A percentile compares a stretch with the other conserved stretches of the same genome.
Evolutionary conservation across 768 basidiomycete species (phyloP).

Genomic region (Galerina sulciceps): DNA sequence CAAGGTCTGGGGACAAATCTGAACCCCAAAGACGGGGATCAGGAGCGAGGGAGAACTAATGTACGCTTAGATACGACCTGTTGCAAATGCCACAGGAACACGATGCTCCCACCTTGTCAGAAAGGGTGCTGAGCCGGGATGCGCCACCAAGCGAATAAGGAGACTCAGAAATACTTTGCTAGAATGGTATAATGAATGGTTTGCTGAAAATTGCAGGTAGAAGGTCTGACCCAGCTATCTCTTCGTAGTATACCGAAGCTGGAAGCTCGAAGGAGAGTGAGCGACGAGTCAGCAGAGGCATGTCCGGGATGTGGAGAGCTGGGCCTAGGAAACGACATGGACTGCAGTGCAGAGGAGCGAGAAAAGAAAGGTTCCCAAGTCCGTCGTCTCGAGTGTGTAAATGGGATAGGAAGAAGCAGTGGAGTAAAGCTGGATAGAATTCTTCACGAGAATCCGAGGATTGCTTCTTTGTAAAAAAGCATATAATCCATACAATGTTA

Average conservation of each 20-base stretch:
- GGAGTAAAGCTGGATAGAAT: constrained; percentile 9
- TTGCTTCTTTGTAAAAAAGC: constrained; percentile 5
- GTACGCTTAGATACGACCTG: background rate
- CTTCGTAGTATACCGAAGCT: constrained; percentile 40
- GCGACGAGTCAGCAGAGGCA: constrained; percentile 34
- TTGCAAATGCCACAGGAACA: background rate
- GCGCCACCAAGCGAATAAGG: constrained; percentile 48
- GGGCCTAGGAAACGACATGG: constrained; percentile 32
- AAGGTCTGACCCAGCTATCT: constrained; percentile 42
- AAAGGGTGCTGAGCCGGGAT: constrained; percentile 45
- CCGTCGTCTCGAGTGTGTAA: constrained; percentile 5
- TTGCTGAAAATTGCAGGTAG: background rate
- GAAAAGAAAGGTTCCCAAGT: constrained; percentile 14
- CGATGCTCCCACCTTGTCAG: constrained; percentile 42
- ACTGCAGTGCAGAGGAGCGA: constrained; percentile 4
- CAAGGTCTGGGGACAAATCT: constrained; percentile 53
- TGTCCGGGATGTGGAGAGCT: constrained; percentile 32
- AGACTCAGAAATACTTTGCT: constrained; percentile 42
- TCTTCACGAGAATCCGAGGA: constrained; percentile 4
- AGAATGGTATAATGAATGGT: background rate
- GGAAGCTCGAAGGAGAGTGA: constrained; percentile 33
- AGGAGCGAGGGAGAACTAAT: constrained; percentile 64
- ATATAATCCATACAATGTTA: background rate
- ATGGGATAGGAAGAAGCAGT: constrained; percentile 13
- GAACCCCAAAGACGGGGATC: constrained; percentile 74